Evolutionary conservation across 108 stramenopile genomes (phyloP), one percentile per base, ranked within the genome.

Genomic region (Craspedostauros australis): DNA sequence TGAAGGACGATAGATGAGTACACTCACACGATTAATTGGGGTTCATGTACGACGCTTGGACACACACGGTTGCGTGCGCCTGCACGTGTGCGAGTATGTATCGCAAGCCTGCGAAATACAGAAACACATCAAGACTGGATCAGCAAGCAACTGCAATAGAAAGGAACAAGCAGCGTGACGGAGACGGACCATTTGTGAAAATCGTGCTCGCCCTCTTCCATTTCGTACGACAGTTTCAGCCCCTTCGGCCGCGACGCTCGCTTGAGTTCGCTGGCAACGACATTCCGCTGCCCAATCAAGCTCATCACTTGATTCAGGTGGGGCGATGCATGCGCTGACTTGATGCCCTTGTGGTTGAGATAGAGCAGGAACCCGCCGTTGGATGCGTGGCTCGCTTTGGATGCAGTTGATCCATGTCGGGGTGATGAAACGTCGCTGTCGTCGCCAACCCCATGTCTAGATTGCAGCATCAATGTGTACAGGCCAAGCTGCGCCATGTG

Each of bases 401-500:
- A 34, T 23, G 3, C 22, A 30, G 32, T 47, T 2, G n/a, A n/a
- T n/a, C n/a, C 20, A n/a, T 24, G 8, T 9, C 8, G n/a, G n/a
- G n/a, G n/a, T n/a, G n/a, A n/a, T n/a, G n/a, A n/a, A n/a, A n/a
- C n/a, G n/a, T n/a, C n/a, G n/a, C n/a, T n/a, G n/a, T n/a, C n/a
- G n/a, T n/a, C n/a, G n/a, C 37, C 25, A 29, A 34, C 24, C 20
- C 88, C 88, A 36, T 84, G 75, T 6, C 76, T 72, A 20, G 75
- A 50, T 40, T 73, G 70, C 24, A 87, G 73, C 83, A 91, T 82
- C 25, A 94, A 47, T 1, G 84, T 86, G 54, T 94, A 94, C 22
- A 89, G 70, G 19, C 77, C 64, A 31, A 94, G 70, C 66, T 94
- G 93, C 0, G 82, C 93, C 56, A 86, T 68, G 48, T 94, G 93